Evolutionary conservation across 2,329 filamentous ascomycete genomes (phyloP).

Genomic region (Elsinoe australis): DNA sequence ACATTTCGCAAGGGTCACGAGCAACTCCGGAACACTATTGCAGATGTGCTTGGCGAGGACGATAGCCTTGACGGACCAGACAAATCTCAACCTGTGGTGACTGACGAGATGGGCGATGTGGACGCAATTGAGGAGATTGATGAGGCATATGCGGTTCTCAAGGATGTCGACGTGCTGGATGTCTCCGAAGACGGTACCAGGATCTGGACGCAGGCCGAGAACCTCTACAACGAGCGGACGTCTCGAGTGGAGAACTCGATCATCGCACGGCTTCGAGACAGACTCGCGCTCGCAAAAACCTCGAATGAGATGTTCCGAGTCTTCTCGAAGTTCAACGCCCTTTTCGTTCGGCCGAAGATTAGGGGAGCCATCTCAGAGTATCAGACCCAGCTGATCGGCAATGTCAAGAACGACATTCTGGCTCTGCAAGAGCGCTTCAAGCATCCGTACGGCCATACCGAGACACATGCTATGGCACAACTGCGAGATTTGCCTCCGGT

Average conservation of each 20-base stretch:
- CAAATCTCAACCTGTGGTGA: conserved; percentile 59
- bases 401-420: conserved; percentile 92
- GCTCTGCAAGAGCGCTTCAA: conserved; percentile 95
- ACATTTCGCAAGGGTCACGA: conserved; percentile 97
- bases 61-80: conserved; percentile 50
- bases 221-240: conserved; percentile 94
- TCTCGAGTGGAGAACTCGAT: conserved; percentile 98
- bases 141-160: conserved; percentile 87
- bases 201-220: conserved; percentile 87
- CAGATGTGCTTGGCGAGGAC: conserved; percentile 80
- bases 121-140: conserved; percentile 95
- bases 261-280: conserved; percentile 85
- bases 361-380: conserved; percentile 96
- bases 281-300: conserved; percentile 88
- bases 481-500: conserved; percentile 91
- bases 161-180: conserved; percentile 91
- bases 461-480: conserved; percentile 96
- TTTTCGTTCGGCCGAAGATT: conserved; percentile 98
- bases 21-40: conserved; percentile 90
- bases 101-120: conserved; percentile 93
- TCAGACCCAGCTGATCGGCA: conserved; percentile 94
- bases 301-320: conserved; percentile 99
- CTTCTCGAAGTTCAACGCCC: conserved; percentile 98
- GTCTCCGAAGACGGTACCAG: conserved; percentile 84
- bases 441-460: conserved; percentile 95